Base-by-base conservation (phyloP, 768 basidiomycete species). In the Collybia sordida region DNA sequence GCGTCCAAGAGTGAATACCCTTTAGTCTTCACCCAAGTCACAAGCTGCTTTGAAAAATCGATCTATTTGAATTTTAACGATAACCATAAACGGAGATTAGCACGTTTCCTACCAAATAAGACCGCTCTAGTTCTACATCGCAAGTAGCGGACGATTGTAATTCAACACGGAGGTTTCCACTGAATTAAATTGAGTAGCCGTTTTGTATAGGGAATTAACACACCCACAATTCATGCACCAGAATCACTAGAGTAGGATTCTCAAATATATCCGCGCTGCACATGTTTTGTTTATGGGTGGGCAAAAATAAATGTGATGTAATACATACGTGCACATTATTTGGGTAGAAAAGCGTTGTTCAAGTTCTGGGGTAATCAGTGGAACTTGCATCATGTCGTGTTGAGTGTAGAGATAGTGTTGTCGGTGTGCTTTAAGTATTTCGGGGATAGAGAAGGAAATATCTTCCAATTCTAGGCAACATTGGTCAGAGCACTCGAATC, bases 171-270 rank as follows among this genome's bases (percentile, higher is more conserved):
- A 98, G 71, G 60, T 95, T 94, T 23, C 96, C 96, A 59, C 95
- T 97, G 53, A 8, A 45, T 42, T 15, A 9, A 51, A 50, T 18
- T 24, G 15, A 38, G 28, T 6, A n/a, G 42, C 25, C 6, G 47
- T 3, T 25, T 18, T 40, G 37, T 34, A 40, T 11, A 23, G 45
- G 23, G 25, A 23, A 69, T 91, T 64, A 64, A 31, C 3, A 12
- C 31, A 31, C 31, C 31, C 9, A 96, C 96, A 98, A 93, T 72
- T 98, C 95, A 69, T 99, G 97, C 4, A 90, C 83, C 60, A 98
- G 91, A 36, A 98, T 69, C 23, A 98, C 81, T 21, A 98, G 61
- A 0, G 88, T 91, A 24, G 82, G 71, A 47, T 88, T 86, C 22
- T 85, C 78, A 60, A 90, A 86, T 25, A 98, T 72, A 65, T 95